Evolutionary conservation across 768 basidiomycete genomes (phyloP).

Genomic region (Fomitopsis serialis): DNA sequence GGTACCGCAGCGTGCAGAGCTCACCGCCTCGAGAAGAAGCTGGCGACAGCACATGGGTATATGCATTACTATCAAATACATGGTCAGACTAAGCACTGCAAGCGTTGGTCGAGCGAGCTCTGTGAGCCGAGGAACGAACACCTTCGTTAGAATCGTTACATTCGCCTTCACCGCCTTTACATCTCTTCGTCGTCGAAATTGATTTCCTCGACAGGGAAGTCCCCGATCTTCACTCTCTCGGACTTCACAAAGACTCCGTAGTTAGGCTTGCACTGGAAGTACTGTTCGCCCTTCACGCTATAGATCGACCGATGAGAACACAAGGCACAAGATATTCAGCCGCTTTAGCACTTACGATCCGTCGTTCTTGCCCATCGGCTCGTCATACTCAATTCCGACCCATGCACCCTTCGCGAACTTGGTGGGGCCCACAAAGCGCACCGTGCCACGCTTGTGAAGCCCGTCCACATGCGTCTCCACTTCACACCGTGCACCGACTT

Average conservation of each 20-base stretch:
- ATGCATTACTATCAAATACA: too few species aligned
- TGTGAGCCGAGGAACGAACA: too few species aligned
- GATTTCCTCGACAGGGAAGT: conserved; percentile 83
- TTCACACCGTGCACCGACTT: conserved; percentile 75
- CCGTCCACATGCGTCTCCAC: conserved; percentile 68
- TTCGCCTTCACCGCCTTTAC: conserved; percentile 25
- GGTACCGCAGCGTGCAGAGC: too few species aligned
- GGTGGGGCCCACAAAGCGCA: conserved; percentile 81
- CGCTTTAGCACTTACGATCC: conserved; percentile 67
- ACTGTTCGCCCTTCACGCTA: conserved; percentile 81
- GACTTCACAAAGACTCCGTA: conserved; percentile 86
- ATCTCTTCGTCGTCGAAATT: conserved; percentile 76
- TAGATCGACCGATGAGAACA: background rate
- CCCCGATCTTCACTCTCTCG: conserved; percentile 75
- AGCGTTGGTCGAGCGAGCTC: too few species aligned
- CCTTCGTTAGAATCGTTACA: too few species aligned
- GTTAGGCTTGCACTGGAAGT: conserved; percentile 74
- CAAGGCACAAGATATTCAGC: background rate
- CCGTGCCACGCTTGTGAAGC: conserved; percentile 73
- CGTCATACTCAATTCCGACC: conserved; percentile 94
- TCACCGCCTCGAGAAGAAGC: too few species aligned
- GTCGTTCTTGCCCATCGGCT: conserved; percentile 93
- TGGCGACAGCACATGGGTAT: too few species aligned
- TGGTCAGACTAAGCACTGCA: too few species aligned
- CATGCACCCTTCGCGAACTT: conserved; percentile 73